Conservation (phyloP, 1,139 yeast genomes). For the Candida frijolesensis region DNA sequence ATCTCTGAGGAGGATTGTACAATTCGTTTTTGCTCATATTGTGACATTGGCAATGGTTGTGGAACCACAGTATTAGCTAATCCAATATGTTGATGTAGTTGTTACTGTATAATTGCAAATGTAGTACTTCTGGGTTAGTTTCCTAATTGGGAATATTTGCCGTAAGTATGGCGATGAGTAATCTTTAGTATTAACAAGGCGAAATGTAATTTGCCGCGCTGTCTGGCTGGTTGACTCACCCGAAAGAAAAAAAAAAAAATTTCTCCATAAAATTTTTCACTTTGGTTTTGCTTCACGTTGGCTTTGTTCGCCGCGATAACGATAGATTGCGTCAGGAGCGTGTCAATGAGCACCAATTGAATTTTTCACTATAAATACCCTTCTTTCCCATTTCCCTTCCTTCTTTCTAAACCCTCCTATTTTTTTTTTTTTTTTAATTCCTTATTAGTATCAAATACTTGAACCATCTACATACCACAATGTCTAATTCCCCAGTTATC, state of each 20-base stretch:
- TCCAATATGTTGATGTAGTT: too few species aligned
- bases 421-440: not conserved
- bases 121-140: not conserved
- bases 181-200: not conserved
- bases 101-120: not conserved
- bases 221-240: not conserved
- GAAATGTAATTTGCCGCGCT: not conserved
- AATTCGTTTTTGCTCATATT: too few species aligned
- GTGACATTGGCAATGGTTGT: too few species aligned
- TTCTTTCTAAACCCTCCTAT: not conserved
- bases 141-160: conserved; percentile 7
- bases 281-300: not conserved
- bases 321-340: too few species aligned
- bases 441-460: not conserved
- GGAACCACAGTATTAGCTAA: too few species aligned
- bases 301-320: too few species aligned
- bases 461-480: not conserved
- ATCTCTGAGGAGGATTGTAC: too few species aligned
- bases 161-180: conserved; percentile 7
- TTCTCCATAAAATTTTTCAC: conserved; percentile 2
- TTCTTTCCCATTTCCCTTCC: not conserved
- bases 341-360: not conserved
- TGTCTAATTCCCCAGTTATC: conserved; percentile 40
- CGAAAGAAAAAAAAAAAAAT: not conserved
- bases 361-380: not conserved